Base-by-base conservation (phyloP, 1,284 basidiomycete genomes). In the Ganoderma sinense region DNA sequence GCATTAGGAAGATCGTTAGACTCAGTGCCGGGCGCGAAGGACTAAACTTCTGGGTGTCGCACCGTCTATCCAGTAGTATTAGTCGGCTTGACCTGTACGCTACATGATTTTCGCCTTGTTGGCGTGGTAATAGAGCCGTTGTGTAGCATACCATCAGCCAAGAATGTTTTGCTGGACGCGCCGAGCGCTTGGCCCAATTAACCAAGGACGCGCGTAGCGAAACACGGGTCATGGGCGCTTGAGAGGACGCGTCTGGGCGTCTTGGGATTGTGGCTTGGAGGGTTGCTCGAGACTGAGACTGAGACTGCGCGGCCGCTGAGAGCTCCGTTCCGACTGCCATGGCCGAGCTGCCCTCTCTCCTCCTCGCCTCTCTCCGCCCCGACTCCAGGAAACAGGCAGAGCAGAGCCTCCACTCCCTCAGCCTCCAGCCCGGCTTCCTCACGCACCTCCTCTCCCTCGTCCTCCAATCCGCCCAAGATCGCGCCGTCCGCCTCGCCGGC, bases 351-450 rank as follows among this genome's bases (percentile, higher is more conserved):
- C 84, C 92, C 39, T 78, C 84, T 56, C 87, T 94, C 60, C 87
- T 95, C 59, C 86, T 89, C 45, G 90, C 90, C 0, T 96, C 95
- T 2, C 87, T 96, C 39, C 86, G 91, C 71, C 94, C 94, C 2
- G 76, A 85, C 1, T 89, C 90, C 0, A 84, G 96, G 69, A 93
- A 95, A 79, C 85, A 91, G 61, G 95, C 96, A 0, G 97, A 98
- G 77, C 88, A 92, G 63, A 89, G 84, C 72, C 89, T 98, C 6
- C 82, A 85, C 69, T 80, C 86, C 56, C 86, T 92, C 74, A 93
- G 94, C 74, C 72, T 81, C 2, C 93, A 96, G 77, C 85, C 86
- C 2, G 94, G 93, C n/a, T 98, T 97, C 81, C 86, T 96, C 18
- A 83, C 88, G 0, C 86, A 89, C 77, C 85, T 95, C 41, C 87